These are phyloP conservation scores for Pedinophyceae sp. DNA, from an alignment of 139 green algal genomes.

Conservation along the genomic window DNA sequence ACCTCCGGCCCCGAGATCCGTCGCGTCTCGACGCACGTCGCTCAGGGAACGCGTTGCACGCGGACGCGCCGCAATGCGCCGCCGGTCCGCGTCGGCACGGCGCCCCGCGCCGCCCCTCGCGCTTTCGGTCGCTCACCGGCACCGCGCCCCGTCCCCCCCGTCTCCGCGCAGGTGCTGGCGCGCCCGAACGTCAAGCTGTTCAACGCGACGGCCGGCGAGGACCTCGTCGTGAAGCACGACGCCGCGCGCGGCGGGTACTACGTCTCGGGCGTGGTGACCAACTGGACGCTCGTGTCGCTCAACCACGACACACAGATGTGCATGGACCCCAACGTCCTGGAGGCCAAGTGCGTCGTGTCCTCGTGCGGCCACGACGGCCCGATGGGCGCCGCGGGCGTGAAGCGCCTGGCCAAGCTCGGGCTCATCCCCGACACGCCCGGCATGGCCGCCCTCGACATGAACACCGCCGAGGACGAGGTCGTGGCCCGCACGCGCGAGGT, in stretches of 20 bases:
- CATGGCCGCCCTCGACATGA: constrained; percentile 97
- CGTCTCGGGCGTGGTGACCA: constrained; percentile 85
- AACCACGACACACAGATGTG: constrained; percentile 67
- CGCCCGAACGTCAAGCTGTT: constrained; percentile 92
- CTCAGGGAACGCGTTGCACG: too few species aligned
- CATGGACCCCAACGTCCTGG: constrained; percentile 27
- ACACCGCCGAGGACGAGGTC: constrained; percentile 73
- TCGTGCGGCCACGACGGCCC: constrained; percentile 88
- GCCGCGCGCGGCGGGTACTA: constrained; percentile 14
- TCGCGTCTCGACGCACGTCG: too few species aligned
- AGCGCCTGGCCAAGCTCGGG: constrained; percentile 72
- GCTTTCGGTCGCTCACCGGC: too few species aligned
- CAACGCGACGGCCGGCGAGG: constrained; percentile 76
- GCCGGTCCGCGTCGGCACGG: too few species aligned
- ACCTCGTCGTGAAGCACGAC: constrained; percentile 49
- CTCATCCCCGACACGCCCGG: constrained; percentile 64
- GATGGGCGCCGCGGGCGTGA: constrained; percentile 80
- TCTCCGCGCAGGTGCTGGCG: too few species aligned
- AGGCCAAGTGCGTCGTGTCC: constrained; percentile 75
- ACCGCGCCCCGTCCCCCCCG: too few species aligned
- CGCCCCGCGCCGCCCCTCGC: too few species aligned
- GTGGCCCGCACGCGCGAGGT: constrained; percentile 71
- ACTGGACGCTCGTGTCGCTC: constrained; percentile 94
- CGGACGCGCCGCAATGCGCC: too few species aligned
- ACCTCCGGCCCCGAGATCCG: too few species aligned